These are phyloP conservation scores for Lablab purpureus DNA, from an alignment of 306 rosid genomes.

Conservation along the genomic window DNA sequence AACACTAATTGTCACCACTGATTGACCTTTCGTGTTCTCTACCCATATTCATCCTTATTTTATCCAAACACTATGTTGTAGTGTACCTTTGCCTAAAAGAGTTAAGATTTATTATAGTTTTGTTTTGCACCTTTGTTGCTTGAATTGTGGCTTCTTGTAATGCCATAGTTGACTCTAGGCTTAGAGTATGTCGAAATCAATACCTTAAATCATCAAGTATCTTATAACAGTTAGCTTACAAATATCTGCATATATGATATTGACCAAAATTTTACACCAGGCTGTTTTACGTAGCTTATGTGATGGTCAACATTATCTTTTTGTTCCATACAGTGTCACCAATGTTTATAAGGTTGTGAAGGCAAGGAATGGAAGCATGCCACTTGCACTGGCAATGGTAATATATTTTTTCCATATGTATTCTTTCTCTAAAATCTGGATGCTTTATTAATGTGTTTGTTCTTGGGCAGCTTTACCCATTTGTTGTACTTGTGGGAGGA, in stretches of 20 bases:
- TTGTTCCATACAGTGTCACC: conserved; percentile 66
- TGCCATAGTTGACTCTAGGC: not conserved
- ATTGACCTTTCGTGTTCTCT: not conserved
- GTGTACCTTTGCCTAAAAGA: not conserved
- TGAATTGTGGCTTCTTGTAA: not conserved
- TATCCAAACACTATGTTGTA: not conserved
- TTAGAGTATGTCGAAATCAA: not conserved
- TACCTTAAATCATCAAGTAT: not conserved
- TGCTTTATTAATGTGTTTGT: conserved; percentile 43
- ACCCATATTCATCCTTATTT: not conserved
- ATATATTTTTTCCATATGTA: conserved; percentile 17
- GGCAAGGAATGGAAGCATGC: conserved; percentile 78
- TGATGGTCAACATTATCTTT: conserved; percentile 35
- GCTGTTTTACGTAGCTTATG: conserved; percentile 29
- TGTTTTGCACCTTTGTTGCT: not conserved
- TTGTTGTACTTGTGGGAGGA: conserved; percentile 76
- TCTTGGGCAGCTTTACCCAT: conserved; percentile 80
- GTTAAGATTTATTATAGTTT: not conserved
- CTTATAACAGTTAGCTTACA: not conserved
- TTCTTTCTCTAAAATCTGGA: conserved; percentile 32
- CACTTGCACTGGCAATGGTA: conserved; percentile 93
- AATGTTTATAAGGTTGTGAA: conserved; percentile 86
- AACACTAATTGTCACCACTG: not conserved
- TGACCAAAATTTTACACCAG: not conserved
- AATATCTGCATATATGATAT: not conserved